Conservation (phyloP, 768 basidiomycete species). For the Suillus clintonianus region DNA sequence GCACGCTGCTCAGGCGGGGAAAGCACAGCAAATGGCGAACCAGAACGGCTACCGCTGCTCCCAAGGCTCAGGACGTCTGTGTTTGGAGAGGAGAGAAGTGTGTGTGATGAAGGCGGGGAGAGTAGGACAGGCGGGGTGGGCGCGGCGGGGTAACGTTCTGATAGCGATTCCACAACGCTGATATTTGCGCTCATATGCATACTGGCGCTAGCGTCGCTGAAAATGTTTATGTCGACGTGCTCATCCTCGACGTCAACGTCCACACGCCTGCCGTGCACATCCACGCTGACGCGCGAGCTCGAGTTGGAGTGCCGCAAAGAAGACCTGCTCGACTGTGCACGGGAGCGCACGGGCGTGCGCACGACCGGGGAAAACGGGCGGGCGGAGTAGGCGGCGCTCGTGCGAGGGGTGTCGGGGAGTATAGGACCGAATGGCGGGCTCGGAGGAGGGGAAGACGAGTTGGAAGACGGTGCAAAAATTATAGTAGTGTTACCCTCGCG, state of each 20-base stretch:
- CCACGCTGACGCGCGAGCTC: not conserved
- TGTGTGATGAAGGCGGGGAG: slow-evolving; percentile 23
- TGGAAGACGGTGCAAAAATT: not conserved
- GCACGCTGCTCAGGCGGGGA: not conserved
- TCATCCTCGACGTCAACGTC: not conserved
- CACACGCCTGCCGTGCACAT: not conserved
- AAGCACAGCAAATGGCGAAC: not conserved
- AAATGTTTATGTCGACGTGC: not conserved
- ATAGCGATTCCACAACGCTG: slow-evolving; percentile 27
- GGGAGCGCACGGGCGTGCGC: slow-evolving; percentile 6
- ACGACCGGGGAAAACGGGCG: slow-evolving; percentile 31
- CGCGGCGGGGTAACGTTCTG: slow-evolving; percentile 32
- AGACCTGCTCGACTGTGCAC: not conserved
- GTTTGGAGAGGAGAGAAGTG: slow-evolving; percentile 11
- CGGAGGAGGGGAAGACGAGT: not conserved
- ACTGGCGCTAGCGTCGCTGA: not conserved
- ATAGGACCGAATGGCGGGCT: slow-evolving; percentile 28
- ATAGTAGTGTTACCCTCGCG: slow-evolving; percentile 1
- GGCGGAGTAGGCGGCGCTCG: slow-evolving; percentile 28
- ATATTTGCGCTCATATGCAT: not conserved
- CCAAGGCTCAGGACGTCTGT: not conserved
- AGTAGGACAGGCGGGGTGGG: slow-evolving; percentile 28
- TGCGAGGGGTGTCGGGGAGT: slow-evolving; percentile 29
- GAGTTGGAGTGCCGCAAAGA: not conserved
- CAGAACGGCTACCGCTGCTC: not conserved